phyloP scores from a whole-genome alignment of 371 early-diverging fungal species.

The Rhizopus microsporus region DNA sequence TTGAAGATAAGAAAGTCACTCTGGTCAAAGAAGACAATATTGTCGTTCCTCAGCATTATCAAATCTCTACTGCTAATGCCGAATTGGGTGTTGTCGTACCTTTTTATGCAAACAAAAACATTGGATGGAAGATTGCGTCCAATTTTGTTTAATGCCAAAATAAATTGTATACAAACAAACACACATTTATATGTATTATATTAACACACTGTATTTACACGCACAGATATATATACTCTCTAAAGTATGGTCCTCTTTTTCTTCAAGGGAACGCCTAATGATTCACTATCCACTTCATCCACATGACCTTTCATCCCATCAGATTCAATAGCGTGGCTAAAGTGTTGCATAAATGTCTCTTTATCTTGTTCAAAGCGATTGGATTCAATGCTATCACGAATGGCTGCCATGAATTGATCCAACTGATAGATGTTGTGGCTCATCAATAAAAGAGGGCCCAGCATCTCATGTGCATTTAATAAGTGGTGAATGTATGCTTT shows the following conservation, averaged over 20 bases:
- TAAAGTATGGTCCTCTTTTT: conserved; percentile 46
- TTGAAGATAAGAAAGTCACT: conserved; percentile 52
- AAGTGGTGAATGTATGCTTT: conserved; percentile 81
- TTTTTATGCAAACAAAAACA: conserved; percentile 77
- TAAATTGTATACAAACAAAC: not conserved
- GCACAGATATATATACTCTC: not conserved
- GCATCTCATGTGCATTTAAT: conserved; percentile 77
- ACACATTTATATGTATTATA: too few species aligned
- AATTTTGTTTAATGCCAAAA: conserved; percentile 37
- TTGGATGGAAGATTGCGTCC: conserved; percentile 69
- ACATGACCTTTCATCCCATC: conserved; percentile 36
- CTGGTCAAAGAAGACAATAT: conserved; percentile 54
- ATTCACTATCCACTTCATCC: conserved; percentile 44
- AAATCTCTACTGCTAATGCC: conserved; percentile 49
- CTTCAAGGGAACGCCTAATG: conserved; percentile 41
- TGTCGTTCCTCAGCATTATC: conserved; percentile 59
- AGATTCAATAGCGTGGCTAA: conserved; percentile 33
- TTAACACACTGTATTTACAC: conserved; percentile 15
- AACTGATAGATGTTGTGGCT: conserved; percentile 73
- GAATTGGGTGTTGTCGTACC: conserved; percentile 80
- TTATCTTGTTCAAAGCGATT: conserved; percentile 53
- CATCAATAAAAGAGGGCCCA: conserved; percentile 76
- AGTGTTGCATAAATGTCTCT: conserved; percentile 47
- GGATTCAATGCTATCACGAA: conserved; percentile 60
- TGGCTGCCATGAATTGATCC: conserved; percentile 60